phyloP scores from a whole-genome alignment of 192 early-diverging fungal genomes.

The Diversispora epigaea region DNA sequence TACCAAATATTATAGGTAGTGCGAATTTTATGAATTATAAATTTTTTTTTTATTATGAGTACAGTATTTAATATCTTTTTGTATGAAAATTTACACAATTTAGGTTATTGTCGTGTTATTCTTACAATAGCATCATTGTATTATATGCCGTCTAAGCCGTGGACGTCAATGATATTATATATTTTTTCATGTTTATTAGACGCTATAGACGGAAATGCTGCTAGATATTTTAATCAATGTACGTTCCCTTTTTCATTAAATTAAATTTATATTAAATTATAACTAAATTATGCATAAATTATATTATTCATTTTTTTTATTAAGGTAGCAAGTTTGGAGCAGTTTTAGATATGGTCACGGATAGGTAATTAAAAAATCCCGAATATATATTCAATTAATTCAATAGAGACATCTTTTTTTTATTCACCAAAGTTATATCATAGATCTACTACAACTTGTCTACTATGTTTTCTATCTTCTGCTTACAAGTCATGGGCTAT shows the following conservation, averaged over 20 bases:
- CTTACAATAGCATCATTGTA: constrained; percentile 71
- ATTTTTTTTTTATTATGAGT: constrained; percentile 46
- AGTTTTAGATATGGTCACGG: constrained; percentile 99
- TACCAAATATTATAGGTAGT: constrained; percentile 77
- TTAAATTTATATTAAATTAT: not conserved
- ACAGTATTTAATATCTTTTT: not conserved
- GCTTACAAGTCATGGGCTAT: constrained; percentile 67
- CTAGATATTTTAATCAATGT: constrained; percentile 92
- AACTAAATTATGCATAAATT: not conserved
- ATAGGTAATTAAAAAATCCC: constrained; percentile 55
- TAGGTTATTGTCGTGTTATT: constrained; percentile 85
- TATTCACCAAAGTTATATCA: not conserved
- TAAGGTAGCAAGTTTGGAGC: constrained; percentile 88
- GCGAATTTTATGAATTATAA: not conserved
- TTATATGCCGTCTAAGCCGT: constrained; percentile 74
- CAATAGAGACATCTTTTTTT: constrained; percentile 9
- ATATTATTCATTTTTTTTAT: constrained; percentile 19
- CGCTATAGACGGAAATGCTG: constrained; percentile 92
- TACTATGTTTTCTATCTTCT: constrained; percentile 81
- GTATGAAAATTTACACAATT: not conserved
- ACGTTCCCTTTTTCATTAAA: constrained; percentile 26
- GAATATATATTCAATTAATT: constrained; percentile 15
- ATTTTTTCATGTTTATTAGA: constrained; percentile 89
- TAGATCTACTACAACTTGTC: constrained; percentile 86
- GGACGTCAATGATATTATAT: constrained; percentile 75